Evolutionary conservation across 2,329 filamentous ascomycete genomes (phyloP).

Genomic region (Alternaria alternata): DNA sequence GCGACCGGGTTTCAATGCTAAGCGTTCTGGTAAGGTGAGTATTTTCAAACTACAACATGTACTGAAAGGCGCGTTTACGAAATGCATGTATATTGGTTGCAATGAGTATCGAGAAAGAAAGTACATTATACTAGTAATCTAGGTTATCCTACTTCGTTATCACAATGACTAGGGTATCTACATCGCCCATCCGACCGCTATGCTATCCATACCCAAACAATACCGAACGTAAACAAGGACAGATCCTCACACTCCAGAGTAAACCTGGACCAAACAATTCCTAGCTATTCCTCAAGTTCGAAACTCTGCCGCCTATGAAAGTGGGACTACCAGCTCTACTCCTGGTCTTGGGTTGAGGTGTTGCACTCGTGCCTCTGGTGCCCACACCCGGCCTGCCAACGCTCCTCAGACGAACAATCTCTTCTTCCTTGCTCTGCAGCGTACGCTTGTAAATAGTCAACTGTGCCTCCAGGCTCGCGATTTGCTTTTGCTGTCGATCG

Average conservation of each 20-base stretch:
- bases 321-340: conserved; percentile 42
- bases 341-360: conserved; percentile 37
- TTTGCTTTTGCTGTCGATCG: conserved; percentile 16
- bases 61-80: too few species aligned
- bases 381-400: conserved; percentile 34
- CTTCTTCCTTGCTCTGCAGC: conserved; percentile 34
- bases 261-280: background rate
- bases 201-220: background rate
- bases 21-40: background rate
- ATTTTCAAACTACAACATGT: too few species aligned
- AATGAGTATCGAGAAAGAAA: background rate
- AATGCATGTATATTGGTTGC: background rate
- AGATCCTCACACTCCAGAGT: background rate
- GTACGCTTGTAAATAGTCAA: conserved; percentile 23
- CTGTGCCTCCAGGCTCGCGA: conserved; percentile 17
- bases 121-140: background rate
- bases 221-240: background rate
- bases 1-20: background rate
- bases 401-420: conserved; percentile 29
- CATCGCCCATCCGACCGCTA: background rate
- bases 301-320: conserved; percentile 26
- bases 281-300: conserved; percentile 34
- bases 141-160: background rate
- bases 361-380: conserved; percentile 40
- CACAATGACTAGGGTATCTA: background rate